Conservation (phyloP, 805 yeast genomes). For the Yarrowia sp. region DNA sequence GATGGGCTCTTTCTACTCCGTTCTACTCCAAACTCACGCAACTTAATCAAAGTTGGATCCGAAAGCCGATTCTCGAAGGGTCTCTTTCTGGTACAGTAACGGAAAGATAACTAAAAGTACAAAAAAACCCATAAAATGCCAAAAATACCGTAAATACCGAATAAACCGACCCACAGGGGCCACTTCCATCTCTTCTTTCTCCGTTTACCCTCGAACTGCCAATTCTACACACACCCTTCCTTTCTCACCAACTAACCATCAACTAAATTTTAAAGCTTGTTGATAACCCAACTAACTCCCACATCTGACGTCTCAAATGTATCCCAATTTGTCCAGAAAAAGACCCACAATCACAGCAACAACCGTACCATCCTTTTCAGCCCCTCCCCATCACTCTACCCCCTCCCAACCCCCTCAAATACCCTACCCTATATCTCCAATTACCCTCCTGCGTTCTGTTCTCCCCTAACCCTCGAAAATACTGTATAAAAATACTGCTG, state of each 20-base stretch:
- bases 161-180: too few relatives aligned
- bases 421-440: background rate
- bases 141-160: too few relatives aligned
- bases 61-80: background rate
- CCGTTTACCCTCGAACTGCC: too few relatives aligned
- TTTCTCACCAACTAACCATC: background rate
- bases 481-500: background rate
- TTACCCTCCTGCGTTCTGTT: conserved; percentile 9
- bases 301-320: background rate
- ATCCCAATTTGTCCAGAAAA: background rate
- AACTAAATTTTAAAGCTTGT: background rate
- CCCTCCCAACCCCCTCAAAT: too few relatives aligned
- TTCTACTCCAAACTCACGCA: background rate
- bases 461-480: background rate
- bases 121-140: too few relatives aligned
- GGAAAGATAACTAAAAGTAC: too few relatives aligned
- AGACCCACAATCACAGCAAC: background rate
- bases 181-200: too few relatives aligned
- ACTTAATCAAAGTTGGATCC: background rate
- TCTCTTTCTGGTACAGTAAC: background rate
- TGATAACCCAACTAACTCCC: background rate
- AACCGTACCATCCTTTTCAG: background rate
- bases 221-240: background rate
- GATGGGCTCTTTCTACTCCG: too few relatives aligned
- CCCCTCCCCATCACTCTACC: too few relatives aligned